Evolutionary conservation across 371 early-diverging fungal species (phyloP), one percentile per base, ranked within the genome.

Genomic region (Conidiobolus coronatus): DNA sequence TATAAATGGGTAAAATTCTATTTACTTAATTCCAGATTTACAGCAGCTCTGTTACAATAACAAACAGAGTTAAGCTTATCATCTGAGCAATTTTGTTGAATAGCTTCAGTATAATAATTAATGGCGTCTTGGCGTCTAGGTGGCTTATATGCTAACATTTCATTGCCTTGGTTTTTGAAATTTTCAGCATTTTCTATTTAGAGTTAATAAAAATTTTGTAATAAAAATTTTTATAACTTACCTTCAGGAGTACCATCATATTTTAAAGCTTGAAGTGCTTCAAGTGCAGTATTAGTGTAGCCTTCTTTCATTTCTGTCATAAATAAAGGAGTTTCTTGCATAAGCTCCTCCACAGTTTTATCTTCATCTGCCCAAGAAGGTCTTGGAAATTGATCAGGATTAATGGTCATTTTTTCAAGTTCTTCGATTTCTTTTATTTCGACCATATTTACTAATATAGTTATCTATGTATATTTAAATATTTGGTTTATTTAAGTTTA

Each of bases 81-180:
- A 56, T 91, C 85, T 12, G 68, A 67, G 56, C 81, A 78, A n/a
- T 79, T 75, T 12, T 73, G 75, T 9, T 75, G 81, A 22, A 96
- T 56, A 0, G 81, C 97, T 42, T 83, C 71, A 19, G 89, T 81
- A 64, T 94, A 96, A 61, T 61, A 90, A 24, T 65, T 53, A 36
- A 82, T 67, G 11, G 95, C 97, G 48, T 86, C 81, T 42, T 68
- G 56, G 60, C 73, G 92, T 40, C 59, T 59, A 7, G 54, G 24
- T 50, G 70, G 70, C 12, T 86, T 83, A 19, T 66, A 71, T 50
- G 73, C 69, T 64, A 86, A 91, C 47, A 75, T 68, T 9, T 86
- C 89, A 60, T 96, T 96, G 50, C 97, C 97, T 58, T 91, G 88
- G 43, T 80, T 74, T 63, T 90, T 94, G 53, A 90, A 88, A 65